phyloP scores from a whole-genome alignment of 371 early-diverging fungal genomes.

The Mucor mucedo region DNA sequence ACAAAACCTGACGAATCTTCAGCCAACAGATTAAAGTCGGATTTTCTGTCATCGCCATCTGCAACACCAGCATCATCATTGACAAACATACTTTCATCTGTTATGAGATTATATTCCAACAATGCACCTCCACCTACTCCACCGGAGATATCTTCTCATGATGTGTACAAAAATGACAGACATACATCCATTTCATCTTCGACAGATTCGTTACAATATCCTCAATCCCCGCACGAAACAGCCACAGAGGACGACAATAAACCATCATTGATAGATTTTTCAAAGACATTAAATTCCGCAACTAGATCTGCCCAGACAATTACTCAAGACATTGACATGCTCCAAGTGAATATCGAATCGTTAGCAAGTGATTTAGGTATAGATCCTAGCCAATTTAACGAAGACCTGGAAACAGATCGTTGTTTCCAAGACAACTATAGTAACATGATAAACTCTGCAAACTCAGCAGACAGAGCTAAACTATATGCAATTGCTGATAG shows the following conservation, averaged over 20 bases:
- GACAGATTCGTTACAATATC: conserved; percentile 1
- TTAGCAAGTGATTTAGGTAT: conserved; percentile 42
- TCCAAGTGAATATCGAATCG: conserved; percentile 42
- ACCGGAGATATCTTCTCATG: neutral
- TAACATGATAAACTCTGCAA: conserved; percentile 11
- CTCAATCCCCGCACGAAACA: conserved; percentile 3
- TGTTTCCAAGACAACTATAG: conserved; percentile 24
- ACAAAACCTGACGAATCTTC: conserved; percentile 9
- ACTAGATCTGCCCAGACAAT: conserved; percentile 41
- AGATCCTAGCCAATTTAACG: conserved; percentile 30
- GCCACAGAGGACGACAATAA: neutral
- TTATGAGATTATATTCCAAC: conserved; percentile 19
- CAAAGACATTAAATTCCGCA: conserved; percentile 32
- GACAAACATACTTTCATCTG: conserved; percentile 27
- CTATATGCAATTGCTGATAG: conserved; percentile 6
- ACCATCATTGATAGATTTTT: conserved; percentile 22
- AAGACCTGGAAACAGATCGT: conserved; percentile 17
- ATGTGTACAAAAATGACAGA: neutral
- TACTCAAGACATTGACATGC: conserved; percentile 39
- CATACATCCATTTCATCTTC: neutral
- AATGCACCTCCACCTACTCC: neutral
- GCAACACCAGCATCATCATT: conserved; percentile 16
- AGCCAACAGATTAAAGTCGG: neutral
- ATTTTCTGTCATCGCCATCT: conserved; percentile 2
- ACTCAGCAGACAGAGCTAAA: conserved; percentile 1